Percentiles rank a stretch among this genome's conserved stretches.
These are phyloP conservation scores for Blakeslea trispora DNA, from an alignment of 371 early-diverging fungal species.

Conservation along the genomic window DNA sequence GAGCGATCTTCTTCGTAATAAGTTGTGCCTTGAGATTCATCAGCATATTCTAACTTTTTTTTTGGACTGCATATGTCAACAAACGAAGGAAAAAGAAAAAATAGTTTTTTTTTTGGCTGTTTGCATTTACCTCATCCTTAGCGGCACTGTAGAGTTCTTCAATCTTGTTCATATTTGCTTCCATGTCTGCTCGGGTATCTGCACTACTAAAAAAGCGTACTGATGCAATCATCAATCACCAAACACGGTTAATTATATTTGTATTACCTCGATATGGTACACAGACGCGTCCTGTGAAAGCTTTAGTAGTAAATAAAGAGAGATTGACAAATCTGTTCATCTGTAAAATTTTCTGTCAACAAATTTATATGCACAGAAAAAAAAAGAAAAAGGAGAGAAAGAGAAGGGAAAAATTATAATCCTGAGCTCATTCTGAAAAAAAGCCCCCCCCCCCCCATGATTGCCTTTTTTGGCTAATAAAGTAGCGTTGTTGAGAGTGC, in stretches of 20 bases:
- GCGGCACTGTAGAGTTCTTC: conserved; percentile 40
- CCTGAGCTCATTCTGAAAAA: no score
- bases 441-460: no score
- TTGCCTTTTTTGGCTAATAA: no score
- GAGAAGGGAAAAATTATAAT: no score
- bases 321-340: not conserved
- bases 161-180: conserved; percentile 37
- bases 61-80: no score
- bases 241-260: not conserved
- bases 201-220: not conserved
- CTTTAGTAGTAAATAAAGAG: not conserved
- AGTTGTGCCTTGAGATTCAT: conserved; percentile 44
- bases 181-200: conserved; percentile 14
- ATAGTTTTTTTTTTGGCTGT: no score
- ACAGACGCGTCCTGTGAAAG: not conserved
- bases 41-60: conserved; percentile 50
- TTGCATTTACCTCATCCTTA: conserved; percentile 36
- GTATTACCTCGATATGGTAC: not conserved
- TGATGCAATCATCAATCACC: not conserved
- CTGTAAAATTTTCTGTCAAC: no score
- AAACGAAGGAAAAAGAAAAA: no score
- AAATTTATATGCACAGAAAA: no score
- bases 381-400: no score
- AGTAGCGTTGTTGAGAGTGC: no score
- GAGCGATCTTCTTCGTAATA: conserved; percentile 45